Percentiles rank a stretch among this genome's conserved stretches.
phyloP scores from a whole-genome alignment of 345 rosid species.

The Zanthoxylum bungeanum region DNA sequence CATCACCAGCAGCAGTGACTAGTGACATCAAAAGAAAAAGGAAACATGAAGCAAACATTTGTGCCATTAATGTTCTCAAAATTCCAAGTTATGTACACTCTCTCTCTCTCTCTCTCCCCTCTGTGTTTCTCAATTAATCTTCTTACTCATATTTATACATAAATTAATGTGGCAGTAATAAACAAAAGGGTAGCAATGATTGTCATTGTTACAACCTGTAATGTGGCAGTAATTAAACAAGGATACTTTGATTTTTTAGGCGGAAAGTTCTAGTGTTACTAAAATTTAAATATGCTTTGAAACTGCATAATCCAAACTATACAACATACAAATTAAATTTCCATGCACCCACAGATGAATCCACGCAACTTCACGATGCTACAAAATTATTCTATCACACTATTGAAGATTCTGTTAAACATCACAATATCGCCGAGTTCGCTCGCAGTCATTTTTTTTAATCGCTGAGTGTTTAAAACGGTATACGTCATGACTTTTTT shows the following conservation, averaged over 20 bases:
- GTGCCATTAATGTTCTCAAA: slow-evolving; percentile 12
- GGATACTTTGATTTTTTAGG: neutral
- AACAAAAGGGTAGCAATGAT: slow-evolving; percentile 1
- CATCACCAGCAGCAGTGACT: neutral
- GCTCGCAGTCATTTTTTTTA: too few species aligned
- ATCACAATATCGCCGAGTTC: neutral
- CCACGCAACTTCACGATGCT: neutral
- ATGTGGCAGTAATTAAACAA: neutral
- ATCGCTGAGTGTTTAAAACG: too few species aligned
- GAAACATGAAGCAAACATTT: neutral
- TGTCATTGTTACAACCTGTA: slow-evolving; percentile 18
- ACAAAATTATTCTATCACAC: neutral
- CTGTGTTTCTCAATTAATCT: neutral
- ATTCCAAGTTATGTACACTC: neutral
- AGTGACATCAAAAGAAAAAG: neutral
- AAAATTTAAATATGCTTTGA: neutral
- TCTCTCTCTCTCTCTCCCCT: too few species aligned
- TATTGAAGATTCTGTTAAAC: neutral
- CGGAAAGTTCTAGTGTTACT: neutral
- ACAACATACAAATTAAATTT: neutral
- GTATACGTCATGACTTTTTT: too few species aligned
- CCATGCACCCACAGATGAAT: neutral
- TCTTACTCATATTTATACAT: slow-evolving; percentile 8
- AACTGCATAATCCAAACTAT: neutral
- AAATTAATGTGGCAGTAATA: neutral